Conservation (phyloP, 306 rosid genomes). For the Dalbergia oliveri region DNA sequence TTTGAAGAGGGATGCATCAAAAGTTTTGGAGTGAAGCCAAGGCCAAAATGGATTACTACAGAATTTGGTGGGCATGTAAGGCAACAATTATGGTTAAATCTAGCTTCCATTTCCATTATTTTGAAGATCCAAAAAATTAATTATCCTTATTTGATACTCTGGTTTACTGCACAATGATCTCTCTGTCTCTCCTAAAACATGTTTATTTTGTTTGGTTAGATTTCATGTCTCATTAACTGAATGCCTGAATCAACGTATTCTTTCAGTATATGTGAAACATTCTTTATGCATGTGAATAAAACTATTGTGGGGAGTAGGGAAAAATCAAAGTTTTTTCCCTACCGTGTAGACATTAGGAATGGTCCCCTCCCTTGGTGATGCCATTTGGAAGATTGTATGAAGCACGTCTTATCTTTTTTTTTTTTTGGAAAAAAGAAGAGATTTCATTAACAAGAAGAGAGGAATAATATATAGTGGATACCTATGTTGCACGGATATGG, state of each 20-base stretch:
- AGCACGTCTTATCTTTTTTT: background rate
- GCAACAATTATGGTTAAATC: constrained; percentile 33
- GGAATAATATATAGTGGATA: too few species aligned
- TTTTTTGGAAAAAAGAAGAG: too few species aligned
- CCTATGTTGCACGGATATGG: too few species aligned
- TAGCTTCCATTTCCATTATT: constrained; percentile 33
- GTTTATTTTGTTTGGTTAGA: constrained; percentile 9
- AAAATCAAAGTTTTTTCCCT: background rate
- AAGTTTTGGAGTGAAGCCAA: constrained; percentile 62
- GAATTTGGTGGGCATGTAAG: constrained; percentile 89
- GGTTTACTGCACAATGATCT: constrained; percentile 4
- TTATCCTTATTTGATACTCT: constrained; percentile 7
- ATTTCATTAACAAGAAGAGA: too few species aligned
- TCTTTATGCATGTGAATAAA: constrained; percentile 1
- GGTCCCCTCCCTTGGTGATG: constrained; percentile 27
- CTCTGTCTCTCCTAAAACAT: background rate
- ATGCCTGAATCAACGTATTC: background rate
- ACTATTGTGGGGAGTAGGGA: background rate
- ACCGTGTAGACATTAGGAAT: background rate
- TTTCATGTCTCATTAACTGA: constrained; percentile 17
- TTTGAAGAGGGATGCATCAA: constrained; percentile 65
- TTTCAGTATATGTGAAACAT: background rate
- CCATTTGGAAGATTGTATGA: constrained; percentile 3
- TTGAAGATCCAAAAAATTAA: background rate
- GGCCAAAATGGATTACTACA: constrained; percentile 78